Base-by-base conservation (phyloP, 495 filamentous ascomycete genomes). In the Hypoxylon subgilvum region DNA sequence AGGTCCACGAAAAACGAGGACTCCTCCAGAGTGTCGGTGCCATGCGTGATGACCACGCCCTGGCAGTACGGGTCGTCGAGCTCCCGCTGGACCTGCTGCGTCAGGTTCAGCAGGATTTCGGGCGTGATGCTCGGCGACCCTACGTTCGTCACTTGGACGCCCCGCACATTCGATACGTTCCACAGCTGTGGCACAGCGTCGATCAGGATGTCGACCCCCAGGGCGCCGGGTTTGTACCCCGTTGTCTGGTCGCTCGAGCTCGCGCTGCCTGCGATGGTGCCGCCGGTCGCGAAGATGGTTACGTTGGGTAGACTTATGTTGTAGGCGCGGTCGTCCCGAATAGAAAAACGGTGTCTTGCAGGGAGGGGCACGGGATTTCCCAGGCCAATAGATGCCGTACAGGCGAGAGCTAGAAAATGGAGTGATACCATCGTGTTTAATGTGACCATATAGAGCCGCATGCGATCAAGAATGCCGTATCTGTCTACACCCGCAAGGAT, bases 21-120 rank as follows among this genome's bases (percentile, higher is more conserved):
- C 63, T 81, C 79, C 48, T 81, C 77, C 17, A 80, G 67, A 0
- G 76, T 78, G 59, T 81, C 79, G 19, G 79, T 81, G 51, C 79
- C 77, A 59, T 81, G 79, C 43, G 79, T 80, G 44, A 81, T 63
- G 16, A 80, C 75, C 3, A 75, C 76, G 13, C 77, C 76, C 31
- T 72, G 63, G 59, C 74, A 74, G 38, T 70, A 69, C 12, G 73
- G 70, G 52, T 74, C 73, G 28, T 75, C 69, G 54, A 79, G 70
- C 41, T 71, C 70, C 6, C 42, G 51, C 60, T 76, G 76, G 40
- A 81, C 69, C 17, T 66, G 63, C 36, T 76, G 67, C 32, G 74
- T 69, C 38, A 79, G 57, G 44, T 72, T 72, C 27, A 81, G 63
- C 9, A 76, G 71, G 55, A 81, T 70, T 27, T 68, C 57, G 8